Percentiles rank a stretch among this genome's conserved stretches.
Evolutionary conservation across 805 yeast genomes (phyloP).

Genomic region (Teunomyces gatunensis): DNA sequence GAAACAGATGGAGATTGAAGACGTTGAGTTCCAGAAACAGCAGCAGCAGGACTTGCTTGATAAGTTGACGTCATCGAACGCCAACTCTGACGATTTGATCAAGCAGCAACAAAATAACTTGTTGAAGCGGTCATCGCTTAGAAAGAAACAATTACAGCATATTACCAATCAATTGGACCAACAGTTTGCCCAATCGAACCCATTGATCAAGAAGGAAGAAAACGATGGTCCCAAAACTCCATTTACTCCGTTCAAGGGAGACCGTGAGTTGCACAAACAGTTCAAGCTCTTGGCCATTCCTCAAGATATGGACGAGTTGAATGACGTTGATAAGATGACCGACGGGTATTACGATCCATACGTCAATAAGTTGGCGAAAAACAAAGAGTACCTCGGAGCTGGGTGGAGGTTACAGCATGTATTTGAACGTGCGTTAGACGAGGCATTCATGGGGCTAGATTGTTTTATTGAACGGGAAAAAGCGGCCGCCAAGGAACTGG

Average conservation of each 20-base stretch:
- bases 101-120: slow-evolving; percentile 38
- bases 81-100: slow-evolving; percentile 37
- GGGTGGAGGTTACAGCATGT: slow-evolving; percentile 76
- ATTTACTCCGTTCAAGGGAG: slow-evolving; percentile 94
- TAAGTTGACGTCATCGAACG: slow-evolving; percentile 29
- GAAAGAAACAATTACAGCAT: slow-evolving; percentile 58
- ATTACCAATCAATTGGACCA: slow-evolving; percentile 56
- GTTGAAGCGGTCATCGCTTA: slow-evolving; percentile 60
- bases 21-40: slow-evolving; percentile 36
- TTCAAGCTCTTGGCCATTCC: slow-evolving; percentile 45
- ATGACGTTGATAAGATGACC: slow-evolving; percentile 41
- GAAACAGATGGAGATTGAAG: slow-evolving; percentile 51
- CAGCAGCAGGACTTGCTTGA: slow-evolving; percentile 43
- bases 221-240: slow-evolving; percentile 44
- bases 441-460: slow-evolving; percentile 87
- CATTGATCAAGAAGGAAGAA: slow-evolving; percentile 23
- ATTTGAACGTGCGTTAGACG: slow-evolving; percentile 74
- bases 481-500: slow-evolving; percentile 1
- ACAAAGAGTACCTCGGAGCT: slow-evolving; percentile 73
- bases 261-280: slow-evolving; percentile 55
- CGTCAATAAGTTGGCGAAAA: slow-evolving; percentile 50
- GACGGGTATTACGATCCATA: slow-evolving; percentile 44
- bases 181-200: slow-evolving; percentile 30
- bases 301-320: slow-evolving; percentile 19
- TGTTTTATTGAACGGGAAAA: slow-evolving; percentile 62